phyloP scores from a whole-genome alignment of 495 filamentous ascomycete species.

The Umbilicaria muhlenbergii region DNA sequence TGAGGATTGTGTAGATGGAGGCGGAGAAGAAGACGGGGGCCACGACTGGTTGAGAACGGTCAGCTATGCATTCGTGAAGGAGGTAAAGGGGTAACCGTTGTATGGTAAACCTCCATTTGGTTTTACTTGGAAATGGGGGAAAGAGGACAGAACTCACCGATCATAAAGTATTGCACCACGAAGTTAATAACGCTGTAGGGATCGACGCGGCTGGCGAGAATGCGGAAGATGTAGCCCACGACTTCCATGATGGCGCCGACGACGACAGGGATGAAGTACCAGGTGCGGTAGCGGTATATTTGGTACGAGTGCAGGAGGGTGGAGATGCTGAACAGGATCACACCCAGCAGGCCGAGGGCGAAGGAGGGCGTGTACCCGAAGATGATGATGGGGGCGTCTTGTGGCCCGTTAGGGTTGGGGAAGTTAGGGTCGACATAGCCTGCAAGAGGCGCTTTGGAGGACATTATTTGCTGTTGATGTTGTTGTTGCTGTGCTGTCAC shows the following conservation, averaged over 20 bases:
- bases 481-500: too few relatives aligned
- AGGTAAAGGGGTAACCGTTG: neutral
- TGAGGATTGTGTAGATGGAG: conserved; percentile 22
- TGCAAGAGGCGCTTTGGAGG: too few relatives aligned
- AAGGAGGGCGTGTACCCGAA: conserved; percentile 34
- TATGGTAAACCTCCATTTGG: too few relatives aligned
- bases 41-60: neutral
- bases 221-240: conserved; percentile 28
- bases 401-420: conserved; percentile 11
- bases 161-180: conserved; percentile 11
- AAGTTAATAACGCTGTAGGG: conserved; percentile 20
- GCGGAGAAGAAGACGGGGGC: conserved; percentile 21
- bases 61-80: conserved; percentile 10
- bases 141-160: conserved; percentile 10
- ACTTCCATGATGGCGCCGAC: conserved; percentile 37
- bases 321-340: conserved; percentile 31
- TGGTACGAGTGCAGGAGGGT: conserved; percentile 31
- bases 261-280: conserved; percentile 45
- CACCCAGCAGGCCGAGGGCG: conserved; percentile 29
- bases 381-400: conserved; percentile 15
- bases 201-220: conserved; percentile 22
- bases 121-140: too few relatives aligned
- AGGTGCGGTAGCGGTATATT: conserved; percentile 30
- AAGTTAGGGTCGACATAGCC: conserved; percentile 21
- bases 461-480: too few relatives aligned